Evolutionary conservation across 2,329 filamentous ascomycete genomes (phyloP).

Genomic region (Trichoderma arundinaceum): DNA sequence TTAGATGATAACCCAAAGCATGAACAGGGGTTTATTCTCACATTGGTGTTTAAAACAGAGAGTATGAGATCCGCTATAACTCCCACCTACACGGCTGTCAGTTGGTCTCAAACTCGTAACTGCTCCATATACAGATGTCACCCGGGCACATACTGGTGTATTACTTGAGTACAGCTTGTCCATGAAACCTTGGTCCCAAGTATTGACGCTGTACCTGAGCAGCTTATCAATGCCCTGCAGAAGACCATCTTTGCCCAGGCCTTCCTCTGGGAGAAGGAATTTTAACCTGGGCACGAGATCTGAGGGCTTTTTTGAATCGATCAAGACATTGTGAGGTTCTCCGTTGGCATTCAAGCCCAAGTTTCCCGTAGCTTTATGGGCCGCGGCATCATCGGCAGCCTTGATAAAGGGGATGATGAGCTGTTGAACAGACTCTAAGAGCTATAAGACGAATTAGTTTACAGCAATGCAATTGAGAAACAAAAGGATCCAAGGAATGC

Average conservation of each 20-base stretch:
- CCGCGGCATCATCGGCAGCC: slow-evolving; percentile 68
- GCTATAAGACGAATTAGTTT: slow-evolving; percentile 50
- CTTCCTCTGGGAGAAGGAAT: slow-evolving; percentile 63
- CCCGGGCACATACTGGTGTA: slow-evolving; percentile 65
- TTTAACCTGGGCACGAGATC: slow-evolving; percentile 61
- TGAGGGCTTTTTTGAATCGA: slow-evolving; percentile 66
- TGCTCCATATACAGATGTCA: neutral
- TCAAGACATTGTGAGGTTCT: slow-evolving; percentile 60
- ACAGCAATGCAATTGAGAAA: neutral
- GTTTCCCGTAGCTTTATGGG: slow-evolving; percentile 58
- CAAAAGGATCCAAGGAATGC: neutral
- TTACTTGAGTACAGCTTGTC: slow-evolving; percentile 95
- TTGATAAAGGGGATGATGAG: slow-evolving; percentile 74
- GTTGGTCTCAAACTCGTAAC: neutral
- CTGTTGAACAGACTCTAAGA: slow-evolving; percentile 69
- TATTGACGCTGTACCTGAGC: slow-evolving; percentile 89
- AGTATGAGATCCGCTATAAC: slow-evolving; percentile 85
- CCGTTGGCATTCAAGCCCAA: slow-evolving; percentile 49
- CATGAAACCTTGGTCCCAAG: slow-evolving; percentile 96
- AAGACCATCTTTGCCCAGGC: slow-evolving; percentile 73
- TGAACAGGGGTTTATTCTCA: slow-evolving; percentile 45
- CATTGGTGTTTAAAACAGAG: slow-evolving; percentile 87
- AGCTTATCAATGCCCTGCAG: slow-evolving; percentile 72
- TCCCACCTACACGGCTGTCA: slow-evolving; percentile 63
- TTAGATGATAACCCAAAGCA: neutral